Base-by-base conservation (phyloP, 2,329 filamentous ascomycete species). In the Massarina eburnea region DNA sequence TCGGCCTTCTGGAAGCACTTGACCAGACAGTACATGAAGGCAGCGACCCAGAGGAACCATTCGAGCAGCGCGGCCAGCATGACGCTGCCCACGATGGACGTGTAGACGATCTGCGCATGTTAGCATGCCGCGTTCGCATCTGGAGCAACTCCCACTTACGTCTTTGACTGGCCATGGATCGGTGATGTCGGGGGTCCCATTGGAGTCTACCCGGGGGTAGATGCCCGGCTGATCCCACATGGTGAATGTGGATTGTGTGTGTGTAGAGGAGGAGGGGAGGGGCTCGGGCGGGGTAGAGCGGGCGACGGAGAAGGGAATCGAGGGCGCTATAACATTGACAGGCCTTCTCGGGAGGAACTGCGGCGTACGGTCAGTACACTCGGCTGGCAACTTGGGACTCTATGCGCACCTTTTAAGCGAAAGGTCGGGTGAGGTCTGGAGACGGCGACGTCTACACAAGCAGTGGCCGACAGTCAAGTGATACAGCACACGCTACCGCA, bases 1-100 rank as follows among this genome's bases (percentile, higher is more conserved):
- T 95, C 89, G 17, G 92, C 91, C 70, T 97, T 97, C 54, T 83
- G 77, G 61, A 87, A 96, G 22, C 92, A 91, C 68, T 96, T 96
- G 64, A 84, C 75, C 1, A 96, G 76, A 66, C 92, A 97, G 72
- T 96, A 97, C 52, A 94, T 67, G 66, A 97, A 97, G 3, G 92
- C 91, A n/a, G 87, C 84, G 32, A 97, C 79, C 90, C 91, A 96
- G 12, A 97, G 80, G 49, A 96, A 84, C 91, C 94, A 97, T 73
- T 97, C 92, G 8, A 97, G 76, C 22, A 91, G 78, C 2, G 92
- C 92, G 48, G 88, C 88, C 19, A 94, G 61, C 84, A 96, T 90
- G 39, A 96, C 77, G 6, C 86, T 71, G 15, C 89, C 89, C 27
- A 96, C 80, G 55, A 96, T 86, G 45, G 84, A 76, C 8, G 91